These are phyloP conservation scores for Aristolochia californica DNA, from an alignment of 164 flowering plant species.

Conservation along the genomic window DNA sequence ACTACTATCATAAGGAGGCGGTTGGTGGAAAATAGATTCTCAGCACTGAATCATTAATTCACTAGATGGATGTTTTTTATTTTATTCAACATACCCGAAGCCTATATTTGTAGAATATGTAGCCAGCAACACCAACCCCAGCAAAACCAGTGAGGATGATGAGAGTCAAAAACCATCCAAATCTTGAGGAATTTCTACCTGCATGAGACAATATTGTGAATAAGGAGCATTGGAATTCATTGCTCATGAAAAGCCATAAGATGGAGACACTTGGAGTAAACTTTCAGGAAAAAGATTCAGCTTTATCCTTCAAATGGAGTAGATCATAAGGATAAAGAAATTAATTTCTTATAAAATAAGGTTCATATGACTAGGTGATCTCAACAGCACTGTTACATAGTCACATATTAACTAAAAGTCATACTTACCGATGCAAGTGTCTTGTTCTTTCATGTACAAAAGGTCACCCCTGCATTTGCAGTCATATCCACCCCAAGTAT, in stretches of 20 bases:
- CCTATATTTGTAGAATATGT: constrained; percentile 83
- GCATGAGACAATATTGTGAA: constrained; percentile 7
- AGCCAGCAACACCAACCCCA: constrained; percentile 56
- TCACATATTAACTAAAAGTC: background rate
- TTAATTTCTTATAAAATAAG: background rate
- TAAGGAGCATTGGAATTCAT: background rate
- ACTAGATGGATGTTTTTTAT: background rate
- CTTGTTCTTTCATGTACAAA: constrained; percentile 72
- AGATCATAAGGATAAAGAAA: no score
- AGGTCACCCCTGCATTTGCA: constrained; percentile 63
- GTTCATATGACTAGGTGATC: background rate
- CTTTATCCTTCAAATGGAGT: no score
- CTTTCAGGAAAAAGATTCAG: no score
- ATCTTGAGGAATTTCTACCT: constrained; percentile 46
- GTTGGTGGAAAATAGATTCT: background rate
- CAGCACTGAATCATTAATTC: background rate
- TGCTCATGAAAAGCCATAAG: background rate
- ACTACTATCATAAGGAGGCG: background rate
- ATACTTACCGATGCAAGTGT: constrained; percentile 88
- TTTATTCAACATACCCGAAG: constrained; percentile 42
- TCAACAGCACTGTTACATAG: background rate
- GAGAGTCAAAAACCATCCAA: constrained; percentile 42
- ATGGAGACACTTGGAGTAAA: no score
- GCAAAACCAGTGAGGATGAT: constrained; percentile 40
- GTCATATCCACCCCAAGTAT: constrained; percentile 80